Evolutionary conservation across 495 filamentous ascomycete genomes (phyloP).

Genomic region (Opeltia flavorubescens): DNA sequence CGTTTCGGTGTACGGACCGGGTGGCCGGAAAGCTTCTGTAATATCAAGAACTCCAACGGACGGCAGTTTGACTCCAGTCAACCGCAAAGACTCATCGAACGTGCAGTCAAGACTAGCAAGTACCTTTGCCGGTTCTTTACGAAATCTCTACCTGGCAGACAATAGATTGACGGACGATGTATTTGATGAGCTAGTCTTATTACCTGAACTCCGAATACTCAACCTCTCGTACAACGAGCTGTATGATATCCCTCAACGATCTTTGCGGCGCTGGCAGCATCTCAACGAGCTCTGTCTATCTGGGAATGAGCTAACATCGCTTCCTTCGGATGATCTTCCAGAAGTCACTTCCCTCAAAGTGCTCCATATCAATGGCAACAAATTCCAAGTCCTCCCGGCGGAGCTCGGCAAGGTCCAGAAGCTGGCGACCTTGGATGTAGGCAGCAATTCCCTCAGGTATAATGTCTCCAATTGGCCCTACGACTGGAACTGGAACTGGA

Average conservation of each 20-base stretch:
- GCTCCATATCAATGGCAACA: slow-evolving; percentile 91
- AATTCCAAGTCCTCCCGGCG: slow-evolving; percentile 91
- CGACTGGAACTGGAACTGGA: slow-evolving; percentile 99
- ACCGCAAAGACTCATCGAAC: slow-evolving; percentile 78
- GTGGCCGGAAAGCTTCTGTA: slow-evolving; percentile 69
- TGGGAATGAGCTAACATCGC: slow-evolving; percentile 79
- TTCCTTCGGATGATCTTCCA: slow-evolving; percentile 91
- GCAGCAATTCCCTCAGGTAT: slow-evolving; percentile 94
- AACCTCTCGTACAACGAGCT: slow-evolving; percentile 94
- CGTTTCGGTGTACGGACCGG: slow-evolving; percentile 60
- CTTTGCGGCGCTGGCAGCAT: slow-evolving; percentile 73
- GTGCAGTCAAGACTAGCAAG: slow-evolving; percentile 54
- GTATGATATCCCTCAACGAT: slow-evolving; percentile 77
- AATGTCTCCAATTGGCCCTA: slow-evolving; percentile 99
- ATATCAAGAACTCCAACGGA: slow-evolving; percentile 53
- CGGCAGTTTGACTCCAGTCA: slow-evolving; percentile 40
- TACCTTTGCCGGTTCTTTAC: slow-evolving; percentile 75
- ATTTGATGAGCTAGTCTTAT: slow-evolving; percentile 73
- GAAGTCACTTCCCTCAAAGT: slow-evolving; percentile 73
- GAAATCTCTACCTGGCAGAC: slow-evolving; percentile 78
- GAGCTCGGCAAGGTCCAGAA: slow-evolving; percentile 91
- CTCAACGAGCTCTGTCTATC: slow-evolving; percentile 89
- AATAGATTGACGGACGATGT: slow-evolving; percentile 88
- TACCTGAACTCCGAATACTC: slow-evolving; percentile 73
- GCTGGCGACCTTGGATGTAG: slow-evolving; percentile 80